Evolutionary conservation across 345 rosid genomes (phyloP), one percentile per base, ranked within the genome.

Genomic region (Populus simonii): DNA sequence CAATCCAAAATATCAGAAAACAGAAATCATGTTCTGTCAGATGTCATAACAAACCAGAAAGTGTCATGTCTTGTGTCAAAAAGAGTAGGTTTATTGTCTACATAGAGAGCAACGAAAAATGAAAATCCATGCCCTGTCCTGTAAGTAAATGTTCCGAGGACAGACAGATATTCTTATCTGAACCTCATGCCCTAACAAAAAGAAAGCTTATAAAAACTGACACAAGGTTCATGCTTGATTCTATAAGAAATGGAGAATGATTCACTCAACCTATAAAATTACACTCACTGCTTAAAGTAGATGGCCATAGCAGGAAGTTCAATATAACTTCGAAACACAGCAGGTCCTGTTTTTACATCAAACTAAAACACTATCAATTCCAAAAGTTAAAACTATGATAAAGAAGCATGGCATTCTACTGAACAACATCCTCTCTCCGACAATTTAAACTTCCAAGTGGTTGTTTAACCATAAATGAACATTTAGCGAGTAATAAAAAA

Each of bases 1-100:
- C 22, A 17, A 51, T 51, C 57, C 57, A 18, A 18, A 51, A 51
- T 51, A 18, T 51, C 57, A 51, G 57, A 51, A 10, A 41, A n/a
- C 53, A 73, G 45, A 73, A 73, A 61, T 57, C 76, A 36, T 73
- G 29, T 73, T 73, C 51, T 16, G 67, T 38, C 39, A 27, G 63
- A 20, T 71, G 41, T 49, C 63, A 51, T 12, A 31, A 20, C 23
- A 29, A 71, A 61, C 43, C 33, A 23, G 31, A 45, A 35, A 29
- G 65, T 11, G 27, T 13, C 33, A 47, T 45, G 12, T 33, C 73
- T 70, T 20, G 16, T 25, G 36, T 25, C 27, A 68, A 29, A 47
- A 25, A 45, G 62, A 27, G 57, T n/a, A 18, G 57, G 57, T 51
- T 22, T 51, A 1, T 1, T 5, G 57, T 51, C 57, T 51, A 6